Evolutionary conservation across 805 yeast genomes (phyloP).

Genomic region (Sugiyamaella floridensis): DNA sequence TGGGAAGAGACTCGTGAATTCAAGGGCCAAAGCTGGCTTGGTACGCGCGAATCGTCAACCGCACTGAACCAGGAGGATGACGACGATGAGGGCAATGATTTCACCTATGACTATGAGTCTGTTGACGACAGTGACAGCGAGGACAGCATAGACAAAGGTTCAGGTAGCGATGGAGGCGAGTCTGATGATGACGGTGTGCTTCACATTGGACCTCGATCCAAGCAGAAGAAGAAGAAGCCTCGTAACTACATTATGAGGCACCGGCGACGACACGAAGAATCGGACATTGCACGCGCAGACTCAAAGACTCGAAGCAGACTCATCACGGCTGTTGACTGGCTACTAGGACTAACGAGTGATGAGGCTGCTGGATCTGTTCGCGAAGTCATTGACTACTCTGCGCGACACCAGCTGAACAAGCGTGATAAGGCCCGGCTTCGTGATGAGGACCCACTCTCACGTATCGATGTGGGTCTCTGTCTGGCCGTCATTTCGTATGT

Average conservation of each 20-base stretch:
- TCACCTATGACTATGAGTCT: neutral
- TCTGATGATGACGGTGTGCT: slow-evolving; percentile 12
- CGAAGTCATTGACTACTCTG: slow-evolving; percentile 9
- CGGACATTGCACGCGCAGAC: slow-evolving; percentile 8
- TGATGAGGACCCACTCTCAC: slow-evolving; percentile 9
- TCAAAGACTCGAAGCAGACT: slow-evolving; percentile 6
- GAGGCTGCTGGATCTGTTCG: slow-evolving; percentile 4
- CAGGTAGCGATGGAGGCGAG: neutral
- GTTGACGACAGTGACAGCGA: neutral
- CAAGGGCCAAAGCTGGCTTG: slow-evolving; percentile 20
- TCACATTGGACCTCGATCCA: slow-evolving; percentile 4
- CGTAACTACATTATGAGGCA: slow-evolving; percentile 3
- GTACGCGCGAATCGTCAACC: slow-evolving; percentile 13
- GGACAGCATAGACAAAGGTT: neutral
- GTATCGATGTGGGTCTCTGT: slow-evolving; percentile 11
- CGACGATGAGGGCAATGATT: neutral
- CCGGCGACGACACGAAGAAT: slow-evolving; percentile 8
- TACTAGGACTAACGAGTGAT: slow-evolving; percentile 19
- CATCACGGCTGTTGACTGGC: slow-evolving; percentile 18
- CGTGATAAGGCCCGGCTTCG: slow-evolving; percentile 13
- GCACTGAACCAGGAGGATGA: slow-evolving; percentile 5
- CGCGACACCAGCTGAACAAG: slow-evolving; percentile 7
- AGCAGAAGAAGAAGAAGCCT: slow-evolving; percentile 2
- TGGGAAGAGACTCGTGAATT: slow-evolving; percentile 23
- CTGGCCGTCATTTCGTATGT: slow-evolving; percentile 7